A percentile compares a stretch with the other conserved stretches of the same genome.
These are phyloP conservation scores for Fusarium anguioides DNA, from an alignment of 2,329 filamentous ascomycete genomes.

Conservation along the genomic window DNA sequence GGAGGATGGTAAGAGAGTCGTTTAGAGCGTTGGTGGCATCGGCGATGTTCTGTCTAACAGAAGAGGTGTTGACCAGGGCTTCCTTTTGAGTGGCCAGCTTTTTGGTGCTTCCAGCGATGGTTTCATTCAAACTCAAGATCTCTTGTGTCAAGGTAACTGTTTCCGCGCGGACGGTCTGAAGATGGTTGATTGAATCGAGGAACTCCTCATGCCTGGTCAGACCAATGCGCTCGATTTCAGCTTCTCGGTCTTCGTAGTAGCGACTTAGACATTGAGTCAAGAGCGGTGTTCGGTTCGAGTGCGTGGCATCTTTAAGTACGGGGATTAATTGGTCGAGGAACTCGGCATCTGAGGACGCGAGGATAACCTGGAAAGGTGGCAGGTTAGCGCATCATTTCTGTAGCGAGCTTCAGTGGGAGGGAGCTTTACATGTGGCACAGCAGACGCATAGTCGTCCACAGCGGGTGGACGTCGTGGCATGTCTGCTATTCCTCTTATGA, in stretches of 20 bases:
- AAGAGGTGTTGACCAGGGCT: slow-evolving; percentile 89
- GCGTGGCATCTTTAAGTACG: slow-evolving; percentile 88
- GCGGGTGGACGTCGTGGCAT: slow-evolving; percentile 60
- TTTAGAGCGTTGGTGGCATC: slow-evolving; percentile 89
- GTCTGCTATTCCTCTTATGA: slow-evolving; percentile 27
- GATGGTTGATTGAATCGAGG: slow-evolving; percentile 89
- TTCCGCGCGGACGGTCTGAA: slow-evolving; percentile 91
- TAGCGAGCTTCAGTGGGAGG: slow-evolving; percentile 22
- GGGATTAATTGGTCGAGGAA: slow-evolving; percentile 97
- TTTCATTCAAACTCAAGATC: slow-evolving; percentile 91
- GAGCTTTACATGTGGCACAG: slow-evolving; percentile 57
- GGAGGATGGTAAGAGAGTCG: slow-evolving; percentile 90
- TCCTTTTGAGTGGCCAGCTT: slow-evolving; percentile 95
- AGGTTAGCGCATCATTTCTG: slow-evolving; percentile 19
- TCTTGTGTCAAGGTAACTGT: slow-evolving; percentile 90
- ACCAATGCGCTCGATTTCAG: slow-evolving; percentile 93
- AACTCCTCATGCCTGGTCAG: slow-evolving; percentile 98
- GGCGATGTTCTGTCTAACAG: slow-evolving; percentile 93
- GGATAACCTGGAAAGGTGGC: slow-evolving; percentile 75
- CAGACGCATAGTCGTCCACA: slow-evolving; percentile 60
- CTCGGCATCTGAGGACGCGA: slow-evolving; percentile 89
- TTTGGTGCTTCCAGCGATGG: slow-evolving; percentile 94
- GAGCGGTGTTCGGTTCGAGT: slow-evolving; percentile 76
- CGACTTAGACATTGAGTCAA: slow-evolving; percentile 77
- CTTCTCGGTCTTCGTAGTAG: slow-evolving; percentile 87